Evolutionary conservation across 2,329 filamentous ascomycete genomes (phyloP).

Genomic region (Penicillium sp.): DNA sequence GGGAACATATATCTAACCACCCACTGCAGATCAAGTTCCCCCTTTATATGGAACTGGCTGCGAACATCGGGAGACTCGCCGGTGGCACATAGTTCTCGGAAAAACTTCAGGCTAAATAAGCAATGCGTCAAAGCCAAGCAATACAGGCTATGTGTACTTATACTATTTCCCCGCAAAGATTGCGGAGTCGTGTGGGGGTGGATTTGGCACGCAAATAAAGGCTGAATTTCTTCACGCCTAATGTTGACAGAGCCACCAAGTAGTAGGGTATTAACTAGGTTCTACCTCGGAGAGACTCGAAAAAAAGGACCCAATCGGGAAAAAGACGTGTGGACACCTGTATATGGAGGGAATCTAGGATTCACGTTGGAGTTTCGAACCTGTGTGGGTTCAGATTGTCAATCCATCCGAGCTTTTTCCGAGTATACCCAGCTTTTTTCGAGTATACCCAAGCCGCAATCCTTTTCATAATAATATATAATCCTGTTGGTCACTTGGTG

Average conservation of each 20-base stretch:
- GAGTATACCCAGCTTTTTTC: neutral
- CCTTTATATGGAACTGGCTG: constrained; percentile 10
- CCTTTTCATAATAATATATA: neutral
- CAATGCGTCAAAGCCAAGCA: neutral
- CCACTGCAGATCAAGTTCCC: neutral
- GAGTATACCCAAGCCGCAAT: neutral
- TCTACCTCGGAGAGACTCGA: neutral
- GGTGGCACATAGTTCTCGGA: constrained; percentile 2
- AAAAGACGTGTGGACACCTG: neutral
- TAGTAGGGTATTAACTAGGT: neutral
- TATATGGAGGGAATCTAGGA: neutral
- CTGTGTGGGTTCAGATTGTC: neutral
- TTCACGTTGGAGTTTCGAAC: neutral
- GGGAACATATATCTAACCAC: neutral
- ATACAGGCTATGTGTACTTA: neutral
- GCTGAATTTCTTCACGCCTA: neutral
- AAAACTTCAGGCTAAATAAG: constrained; percentile 19
- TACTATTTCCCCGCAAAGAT: constrained; percentile 16
- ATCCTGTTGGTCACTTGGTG: neutral
- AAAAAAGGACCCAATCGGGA: neutral
- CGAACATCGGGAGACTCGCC: neutral
- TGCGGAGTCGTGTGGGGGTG: constrained; percentile 12
- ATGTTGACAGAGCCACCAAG: neutral
- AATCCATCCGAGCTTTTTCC: neutral
- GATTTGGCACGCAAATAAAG: neutral